Base-by-base conservation (phyloP, 2,329 filamentous ascomycete genomes). In the Didymella exigua region DNA sequence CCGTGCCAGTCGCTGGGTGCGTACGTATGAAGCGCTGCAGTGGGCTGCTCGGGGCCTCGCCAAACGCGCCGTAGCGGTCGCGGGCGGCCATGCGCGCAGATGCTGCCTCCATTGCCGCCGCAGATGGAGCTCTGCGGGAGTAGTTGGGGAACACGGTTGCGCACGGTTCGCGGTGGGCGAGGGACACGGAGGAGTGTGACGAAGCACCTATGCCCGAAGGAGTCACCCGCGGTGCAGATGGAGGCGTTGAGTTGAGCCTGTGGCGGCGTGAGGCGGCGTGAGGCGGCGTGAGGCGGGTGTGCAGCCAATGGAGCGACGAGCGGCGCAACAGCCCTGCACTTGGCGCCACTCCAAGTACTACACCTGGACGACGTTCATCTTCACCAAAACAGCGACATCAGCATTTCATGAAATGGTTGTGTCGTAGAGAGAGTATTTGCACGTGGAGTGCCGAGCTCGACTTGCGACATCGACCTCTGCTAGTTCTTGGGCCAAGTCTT, bases 71-170 rank as follows among this genome's bases (percentile, higher is more conserved):
- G 84, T 95, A 98, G 77, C 93, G 92, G 82, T 97, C 93, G 79
- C 93, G 88, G 70, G 93, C 89, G 72, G 93, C 95, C 82, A 96
- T 96, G 75, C 95, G 89, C 78, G 93, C 93, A 75, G 93, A 96
- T 74, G 93, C 89, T 74, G 95, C 93, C 85, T 98, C 93, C 93
- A 98, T 74, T 61, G 56, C 52, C 62, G 61, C 62, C 58, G 66
- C 65, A 33, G 51, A 49, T 51, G 54, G 54, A 55, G 52, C 41
- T 55, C 52, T 55, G 52, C 52, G 50, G 46, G 52, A 31, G 29
- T 55, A 55, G 46, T 55, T 55, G 52, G 52, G 52, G 50, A 55
- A 55, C 52, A 55, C 52, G 52, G 46, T 50, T 55, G 52, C 52
- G 52, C 52, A 55, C 52, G 52, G 52, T 50, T 49, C 42, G 41